A percentile compares a stretch with the other conserved stretches of the same genome.
phyloP scores from a whole-genome alignment of 176 grass and related monocot species.

The Calamus simplicifolius region DNA sequence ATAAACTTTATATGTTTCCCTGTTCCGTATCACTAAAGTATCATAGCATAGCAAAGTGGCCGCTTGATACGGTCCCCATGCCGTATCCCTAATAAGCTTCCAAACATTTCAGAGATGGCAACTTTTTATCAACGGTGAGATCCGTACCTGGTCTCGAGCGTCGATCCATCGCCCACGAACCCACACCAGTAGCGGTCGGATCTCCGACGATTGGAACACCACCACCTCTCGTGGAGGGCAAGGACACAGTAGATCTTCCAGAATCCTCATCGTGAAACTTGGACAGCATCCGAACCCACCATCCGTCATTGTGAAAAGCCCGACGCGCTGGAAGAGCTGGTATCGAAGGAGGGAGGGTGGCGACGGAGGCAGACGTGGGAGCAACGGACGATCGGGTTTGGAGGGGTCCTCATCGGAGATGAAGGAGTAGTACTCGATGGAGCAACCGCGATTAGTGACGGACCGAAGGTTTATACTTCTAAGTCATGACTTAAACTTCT shows the following conservation, averaged over 20 bases:
- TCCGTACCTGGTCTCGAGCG: constrained; percentile 2
- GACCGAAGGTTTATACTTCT: too few relatives aligned
- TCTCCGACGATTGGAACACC: constrained; percentile 14
- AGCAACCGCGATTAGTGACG: constrained; percentile 6
- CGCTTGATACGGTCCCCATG: too few relatives aligned
- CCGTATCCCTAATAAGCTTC: too few relatives aligned
- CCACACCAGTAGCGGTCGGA: constrained; percentile 47
- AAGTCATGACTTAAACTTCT: too few relatives aligned
- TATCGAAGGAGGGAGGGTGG: neutral
- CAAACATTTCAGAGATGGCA: too few relatives aligned
- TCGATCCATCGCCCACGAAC: constrained; percentile 27
- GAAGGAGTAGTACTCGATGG: constrained; percentile 34
- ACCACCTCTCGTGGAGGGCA: constrained; percentile 57
- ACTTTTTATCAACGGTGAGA: neutral
- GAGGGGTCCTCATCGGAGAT: constrained; percentile 26
- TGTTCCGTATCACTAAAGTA: too few relatives aligned
- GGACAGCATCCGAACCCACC: constrained; percentile 52
- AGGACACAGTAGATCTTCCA: constrained; percentile 29
- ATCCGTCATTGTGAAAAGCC: constrained; percentile 68
- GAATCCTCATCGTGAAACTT: too few relatives aligned
- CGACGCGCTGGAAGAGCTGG: constrained; percentile 36
- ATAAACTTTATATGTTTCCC: too few relatives aligned
- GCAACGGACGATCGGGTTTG: constrained; percentile 13
- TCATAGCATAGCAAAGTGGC: too few relatives aligned
- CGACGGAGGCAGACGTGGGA: constrained; percentile 19